Base-by-base conservation (phyloP, 176 grass and related monocot genomes). In the Musa itinerans region DNA sequence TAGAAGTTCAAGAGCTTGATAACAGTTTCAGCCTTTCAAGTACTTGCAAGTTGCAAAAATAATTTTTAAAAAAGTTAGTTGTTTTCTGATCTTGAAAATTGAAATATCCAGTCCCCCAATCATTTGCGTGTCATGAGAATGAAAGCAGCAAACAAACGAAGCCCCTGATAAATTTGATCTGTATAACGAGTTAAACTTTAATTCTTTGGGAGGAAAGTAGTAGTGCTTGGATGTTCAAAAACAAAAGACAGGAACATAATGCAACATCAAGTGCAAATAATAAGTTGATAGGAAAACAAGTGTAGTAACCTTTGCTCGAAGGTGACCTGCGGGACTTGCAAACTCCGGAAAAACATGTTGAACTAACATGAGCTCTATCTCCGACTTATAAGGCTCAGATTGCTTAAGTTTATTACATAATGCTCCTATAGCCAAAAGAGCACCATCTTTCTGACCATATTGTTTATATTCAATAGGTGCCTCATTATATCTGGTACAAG, bases 381-480 rank as follows among this genome's bases (percentile, higher is more conserved):
- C 89, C 22, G 82, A 75, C 76, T 96, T 96, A 61, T 96, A 96
- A 52, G 92, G 92, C 55, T 96, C 89, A 0, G 92, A 89, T 81
- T 96, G 92, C 71, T 96, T 96, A 72, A 96, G 79, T 79, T 89
- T 96, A 77, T 96, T 89, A 63, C 92, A 96, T 21, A 96, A 84
- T 83, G 92, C 83, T 58, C 92, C 92, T 81, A 96, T 96, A 52
- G 92, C 92, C 2, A 96, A 82, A 89, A 96, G 92, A 27, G 92
- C 92, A n/a, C 92, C 92, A 87, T 96, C 92, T 89, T 96, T 96
- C 75, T 96, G 89, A 61, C 89, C 79, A 76, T 92, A 96, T 78
- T 86, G 89, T 76, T 89, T 91, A 56, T 79, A 55, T 59, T 87
- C 86, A 67, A 75, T 15, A 66, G 89, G 74, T 83, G 86, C 74